A percentile compares a stretch with the other conserved stretches of the same genome.
phyloP scores from a whole-genome alignment of 768 basidiomycete species.

The Solioccasus polychromus region DNA sequence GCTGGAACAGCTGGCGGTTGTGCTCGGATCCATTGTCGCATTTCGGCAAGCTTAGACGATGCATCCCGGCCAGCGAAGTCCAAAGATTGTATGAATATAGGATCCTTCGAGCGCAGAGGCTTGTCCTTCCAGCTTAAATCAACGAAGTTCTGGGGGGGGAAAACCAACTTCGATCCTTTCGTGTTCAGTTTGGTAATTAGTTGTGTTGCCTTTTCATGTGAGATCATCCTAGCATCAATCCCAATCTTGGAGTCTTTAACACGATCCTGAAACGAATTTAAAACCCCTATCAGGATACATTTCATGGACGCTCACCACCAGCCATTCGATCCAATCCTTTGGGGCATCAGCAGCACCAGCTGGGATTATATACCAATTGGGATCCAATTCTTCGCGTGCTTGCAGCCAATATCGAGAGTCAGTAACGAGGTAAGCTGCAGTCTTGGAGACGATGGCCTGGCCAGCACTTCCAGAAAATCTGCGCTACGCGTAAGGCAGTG shows the following conservation, averaged over 20 bases:
- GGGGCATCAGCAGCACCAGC: slow-evolving; percentile 53
- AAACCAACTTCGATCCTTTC: slow-evolving; percentile 65
- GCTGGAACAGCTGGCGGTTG: slow-evolving; percentile 59
- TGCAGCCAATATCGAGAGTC: slow-evolving; percentile 87
- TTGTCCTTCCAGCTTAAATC: slow-evolving; percentile 82
- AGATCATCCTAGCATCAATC: slow-evolving; percentile 81
- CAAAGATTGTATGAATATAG: slow-evolving; percentile 64
- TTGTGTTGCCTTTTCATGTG: slow-evolving; percentile 64
- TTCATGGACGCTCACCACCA: slow-evolving; percentile 46
- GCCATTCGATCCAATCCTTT: slow-evolving; percentile 78
- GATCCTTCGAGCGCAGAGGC: slow-evolving; percentile 62
- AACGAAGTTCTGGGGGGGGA: slow-evolving; percentile 79
- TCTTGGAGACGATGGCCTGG: slow-evolving; percentile 64
- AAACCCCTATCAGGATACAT: not conserved
- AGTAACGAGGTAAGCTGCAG: slow-evolving; percentile 68
- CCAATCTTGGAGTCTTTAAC: slow-evolving; percentile 56
- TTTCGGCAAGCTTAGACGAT: slow-evolving; percentile 60
- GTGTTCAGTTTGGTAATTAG: slow-evolving; percentile 54
- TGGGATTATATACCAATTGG: slow-evolving; percentile 67
- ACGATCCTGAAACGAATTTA: slow-evolving; percentile 33
- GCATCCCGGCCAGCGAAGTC: slow-evolving; percentile 71
- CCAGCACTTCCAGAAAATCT: slow-evolving; percentile 70
- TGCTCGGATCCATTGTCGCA: slow-evolving; percentile 66
- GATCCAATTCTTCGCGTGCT: slow-evolving; percentile 65
- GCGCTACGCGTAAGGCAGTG: slow-evolving; percentile 11